Conservation (phyloP, 768 basidiomycete species). For the Leccinum uliginosum region DNA sequence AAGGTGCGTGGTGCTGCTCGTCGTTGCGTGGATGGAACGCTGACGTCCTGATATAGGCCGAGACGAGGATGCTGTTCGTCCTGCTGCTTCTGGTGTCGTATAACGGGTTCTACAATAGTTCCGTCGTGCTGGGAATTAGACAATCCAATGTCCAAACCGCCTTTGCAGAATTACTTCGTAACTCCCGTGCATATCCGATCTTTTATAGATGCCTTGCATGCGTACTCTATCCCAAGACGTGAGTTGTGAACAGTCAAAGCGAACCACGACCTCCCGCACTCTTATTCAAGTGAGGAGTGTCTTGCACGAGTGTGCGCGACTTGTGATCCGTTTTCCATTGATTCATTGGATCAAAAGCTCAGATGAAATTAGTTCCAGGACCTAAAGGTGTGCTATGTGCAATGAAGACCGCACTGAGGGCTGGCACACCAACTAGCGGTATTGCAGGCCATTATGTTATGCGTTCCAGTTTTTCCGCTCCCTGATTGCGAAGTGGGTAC, state of each 20-base stretch:
- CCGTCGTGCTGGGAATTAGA: background rate
- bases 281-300: background rate
- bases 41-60: slow-evolving; percentile 43
- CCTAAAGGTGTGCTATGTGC: too few species aligned
- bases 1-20: slow-evolving; percentile 49
- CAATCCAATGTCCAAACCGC: slow-evolving; percentile 4
- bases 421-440: too few species aligned
- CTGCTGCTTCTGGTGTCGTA: slow-evolving; percentile 53
- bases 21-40: background rate
- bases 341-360: too few species aligned
- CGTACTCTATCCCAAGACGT: background rate
- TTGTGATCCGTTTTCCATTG: too few species aligned
- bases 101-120: slow-evolving; percentile 5
- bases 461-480: too few species aligned
- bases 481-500: too few species aligned
- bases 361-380: too few species aligned
- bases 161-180: background rate
- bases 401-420: too few species aligned
- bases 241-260: background rate
- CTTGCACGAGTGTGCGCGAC: too few species aligned
- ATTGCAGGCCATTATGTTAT: too few species aligned
- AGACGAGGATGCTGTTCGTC: slow-evolving; percentile 68
- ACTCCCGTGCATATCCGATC: background rate
- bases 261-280: background rate
- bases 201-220: background rate